Evolutionary conservation across 192 early-diverging fungal species (phyloP).

Genomic region (Entomortierella chlamydospora): DNA sequence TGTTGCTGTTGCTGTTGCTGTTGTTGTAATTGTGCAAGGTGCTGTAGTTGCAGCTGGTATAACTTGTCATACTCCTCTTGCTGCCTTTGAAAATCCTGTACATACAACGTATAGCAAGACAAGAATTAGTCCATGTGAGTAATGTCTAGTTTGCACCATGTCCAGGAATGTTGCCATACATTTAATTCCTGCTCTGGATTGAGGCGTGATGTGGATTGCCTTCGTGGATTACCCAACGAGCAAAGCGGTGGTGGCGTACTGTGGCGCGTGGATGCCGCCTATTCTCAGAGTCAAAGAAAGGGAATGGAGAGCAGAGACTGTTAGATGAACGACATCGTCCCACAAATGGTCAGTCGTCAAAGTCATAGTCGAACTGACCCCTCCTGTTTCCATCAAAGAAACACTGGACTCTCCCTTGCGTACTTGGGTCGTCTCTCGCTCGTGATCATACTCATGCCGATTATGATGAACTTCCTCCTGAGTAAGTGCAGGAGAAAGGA

Average conservation of each 20-base stretch:
- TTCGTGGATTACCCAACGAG: neutral
- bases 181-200: constrained; percentile 41
- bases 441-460: constrained; percentile 48
- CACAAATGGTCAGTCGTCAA: neutral
- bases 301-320: neutral
- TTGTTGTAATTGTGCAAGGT: constrained; percentile 12
- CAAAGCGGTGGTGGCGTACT: neutral
- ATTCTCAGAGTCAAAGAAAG: neutral
- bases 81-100: constrained; percentile 38
- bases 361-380: constrained; percentile 23
- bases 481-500: neutral
- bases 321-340: neutral
- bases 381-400: constrained; percentile 28
- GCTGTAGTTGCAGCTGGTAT: constrained; percentile 37
- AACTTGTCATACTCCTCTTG: constrained; percentile 44
- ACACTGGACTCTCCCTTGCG: constrained; percentile 13
- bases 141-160: neutral
- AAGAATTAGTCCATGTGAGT: neutral
- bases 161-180: constrained; percentile 3
- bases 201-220: constrained; percentile 34
- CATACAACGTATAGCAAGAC: neutral
- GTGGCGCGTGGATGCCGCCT: constrained; percentile 7
- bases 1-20: constrained; percentile 13
- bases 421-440: constrained; percentile 52
- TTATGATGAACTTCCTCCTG: constrained; percentile 52